These are phyloP conservation scores for Pseudonitzschia multiseries DNA, from an alignment of 108 stramenopile genomes.

Conservation along the genomic window DNA sequence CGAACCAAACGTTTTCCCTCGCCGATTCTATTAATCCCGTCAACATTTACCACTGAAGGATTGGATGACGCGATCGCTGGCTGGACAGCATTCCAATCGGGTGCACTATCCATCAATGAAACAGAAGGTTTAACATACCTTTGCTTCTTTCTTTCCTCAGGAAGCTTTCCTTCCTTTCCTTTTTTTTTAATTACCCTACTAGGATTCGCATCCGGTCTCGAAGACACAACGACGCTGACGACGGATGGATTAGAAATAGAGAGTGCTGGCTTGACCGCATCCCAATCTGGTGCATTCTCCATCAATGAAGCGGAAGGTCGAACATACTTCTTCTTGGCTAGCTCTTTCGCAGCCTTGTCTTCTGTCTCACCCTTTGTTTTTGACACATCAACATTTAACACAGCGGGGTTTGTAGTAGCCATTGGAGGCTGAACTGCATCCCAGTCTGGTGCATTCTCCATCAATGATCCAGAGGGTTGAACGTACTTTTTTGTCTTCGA, in stretches of 20 bases:
- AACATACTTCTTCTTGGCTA: slow-evolving; percentile 4
- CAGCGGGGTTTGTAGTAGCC: background rate
- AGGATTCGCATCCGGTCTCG: background rate
- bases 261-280: background rate
- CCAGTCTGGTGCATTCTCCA: slow-evolving; percentile 17
- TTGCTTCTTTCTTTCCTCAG: background rate
- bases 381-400: background rate
- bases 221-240: background rate
- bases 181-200: background rate
- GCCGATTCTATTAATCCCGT: background rate
- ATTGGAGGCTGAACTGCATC: background rate
- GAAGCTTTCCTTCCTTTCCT: background rate
- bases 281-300: slow-evolving; percentile 17
- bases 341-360: background rate
- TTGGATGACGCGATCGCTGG: slow-evolving; percentile 1
- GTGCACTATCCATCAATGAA: slow-evolving; percentile 13
- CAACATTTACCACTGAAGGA: slow-evolving; percentile 12
- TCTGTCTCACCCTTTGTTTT: background rate
- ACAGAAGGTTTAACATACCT: slow-evolving; percentile 2
- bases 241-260: background rate
- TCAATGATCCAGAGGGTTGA: slow-evolving; percentile 4
- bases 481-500: slow-evolving; percentile 5
- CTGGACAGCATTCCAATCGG: slow-evolving; percentile 10
- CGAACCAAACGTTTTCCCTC: slow-evolving; percentile 13
- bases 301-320: slow-evolving; percentile 4